Evolutionary conservation across 202 grass and related monocot species (phyloP).

Genomic region (Elaeis oleifera): DNA sequence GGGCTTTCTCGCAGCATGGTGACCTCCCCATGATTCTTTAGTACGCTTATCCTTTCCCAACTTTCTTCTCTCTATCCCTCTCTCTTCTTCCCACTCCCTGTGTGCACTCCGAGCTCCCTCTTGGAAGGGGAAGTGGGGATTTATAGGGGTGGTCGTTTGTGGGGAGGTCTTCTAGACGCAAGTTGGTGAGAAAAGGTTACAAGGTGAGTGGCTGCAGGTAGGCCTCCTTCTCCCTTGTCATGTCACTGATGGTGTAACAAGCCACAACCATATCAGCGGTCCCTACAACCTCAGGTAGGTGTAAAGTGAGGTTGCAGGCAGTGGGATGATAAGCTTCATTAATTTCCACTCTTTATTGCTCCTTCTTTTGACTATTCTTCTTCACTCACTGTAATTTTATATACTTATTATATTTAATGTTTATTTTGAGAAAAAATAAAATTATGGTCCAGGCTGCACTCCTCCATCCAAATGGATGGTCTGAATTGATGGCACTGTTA

Average conservation of each 20-base stretch:
- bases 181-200: conserved; percentile 58
- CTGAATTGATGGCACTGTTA: no score
- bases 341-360: conserved; percentile 8
- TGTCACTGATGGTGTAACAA: conserved; percentile 36
- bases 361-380: conserved; percentile 2
- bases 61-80: not conserved
- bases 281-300: conserved; percentile 48
- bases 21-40: conserved; percentile 51
- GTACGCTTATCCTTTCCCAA: not conserved
- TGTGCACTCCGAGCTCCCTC: no score
- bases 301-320: conserved; percentile 63
- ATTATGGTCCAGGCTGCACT: no score
- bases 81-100: not conserved
- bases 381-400: conserved; percentile 21
- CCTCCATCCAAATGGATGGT: no score
- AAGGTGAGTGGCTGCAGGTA: not conserved
- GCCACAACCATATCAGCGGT: conserved; percentile 14
- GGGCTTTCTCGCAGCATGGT: conserved; percentile 16
- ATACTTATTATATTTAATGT: conserved; percentile 13
- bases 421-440: no score
- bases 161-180: conserved; percentile 46
- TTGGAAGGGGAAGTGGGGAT: conserved; percentile 23
- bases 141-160: conserved; percentile 35
- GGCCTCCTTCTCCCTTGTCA: not conserved
- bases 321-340: conserved; percentile 9